Evolutionary conservation across 2,329 filamentous ascomycete species (phyloP).

Genomic region (Colletotrichum coccodes): DNA sequence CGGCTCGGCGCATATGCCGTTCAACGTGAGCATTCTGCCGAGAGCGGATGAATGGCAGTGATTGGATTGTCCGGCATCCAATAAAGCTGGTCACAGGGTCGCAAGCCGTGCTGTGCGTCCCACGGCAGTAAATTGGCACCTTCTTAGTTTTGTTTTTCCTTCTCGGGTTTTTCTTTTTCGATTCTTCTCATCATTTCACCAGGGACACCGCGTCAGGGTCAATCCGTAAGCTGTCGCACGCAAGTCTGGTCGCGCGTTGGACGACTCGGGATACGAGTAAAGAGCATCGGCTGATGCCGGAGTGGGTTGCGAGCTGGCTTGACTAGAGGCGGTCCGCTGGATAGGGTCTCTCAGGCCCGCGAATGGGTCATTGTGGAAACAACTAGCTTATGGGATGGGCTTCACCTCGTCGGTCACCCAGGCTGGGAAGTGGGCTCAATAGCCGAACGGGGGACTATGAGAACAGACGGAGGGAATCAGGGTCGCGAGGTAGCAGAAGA

Average conservation of each 20-base stretch:
- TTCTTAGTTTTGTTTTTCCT: too few relatives aligned
- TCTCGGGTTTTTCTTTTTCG: too few relatives aligned
- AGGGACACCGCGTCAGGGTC: neutral
- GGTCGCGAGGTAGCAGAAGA: neutral
- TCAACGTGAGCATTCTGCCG: conserved; percentile 11
- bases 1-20: conserved; percentile 26
- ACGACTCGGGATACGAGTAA: neutral
- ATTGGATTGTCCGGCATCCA: neutral
- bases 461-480: neutral
- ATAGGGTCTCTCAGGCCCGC: neutral
- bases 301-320: neutral
- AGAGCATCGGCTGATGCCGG: conserved; percentile 4
- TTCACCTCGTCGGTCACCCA: conserved; percentile 7
- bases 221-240: neutral
- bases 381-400: neutral
- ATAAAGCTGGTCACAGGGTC: neutral
- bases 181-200: too few relatives aligned
- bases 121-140: neutral
- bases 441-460: neutral
- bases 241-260: neutral
- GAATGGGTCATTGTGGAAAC: neutral
- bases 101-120: neutral
- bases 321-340: neutral
- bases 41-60: neutral
- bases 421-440: neutral